Conservation (phyloP, 2,329 filamentous ascomycete species). For the Hirsutella thompsonii region DNA sequence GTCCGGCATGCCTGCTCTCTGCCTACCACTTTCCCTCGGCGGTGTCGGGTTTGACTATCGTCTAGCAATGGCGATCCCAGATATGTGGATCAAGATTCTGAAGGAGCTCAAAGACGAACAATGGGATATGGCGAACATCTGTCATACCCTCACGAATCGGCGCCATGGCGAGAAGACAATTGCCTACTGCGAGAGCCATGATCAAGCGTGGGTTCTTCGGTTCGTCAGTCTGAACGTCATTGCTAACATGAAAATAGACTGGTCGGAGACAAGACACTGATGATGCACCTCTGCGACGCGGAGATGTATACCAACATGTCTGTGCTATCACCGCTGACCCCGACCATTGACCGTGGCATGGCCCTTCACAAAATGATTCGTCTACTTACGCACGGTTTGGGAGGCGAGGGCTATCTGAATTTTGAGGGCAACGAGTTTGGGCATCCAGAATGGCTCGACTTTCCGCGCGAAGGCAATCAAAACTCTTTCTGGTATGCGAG, state of each 20-base stretch:
- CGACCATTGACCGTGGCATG: constrained; percentile 81
- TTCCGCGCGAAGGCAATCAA: constrained; percentile 82
- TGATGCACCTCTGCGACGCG: constrained; percentile 97
- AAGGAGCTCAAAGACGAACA: constrained; percentile 86
- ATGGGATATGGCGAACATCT: constrained; percentile 81
- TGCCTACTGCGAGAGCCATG: constrained; percentile 92
- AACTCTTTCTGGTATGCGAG: constrained; percentile 94
- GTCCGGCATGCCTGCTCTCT: constrained; percentile 96
- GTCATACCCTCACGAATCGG: constrained; percentile 81
- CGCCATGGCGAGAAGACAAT: constrained; percentile 97
- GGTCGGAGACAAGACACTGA: constrained; percentile 89
- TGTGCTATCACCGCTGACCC: constrained; percentile 65
- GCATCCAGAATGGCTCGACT: constrained; percentile 97
- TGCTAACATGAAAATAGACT: constrained; percentile 40
- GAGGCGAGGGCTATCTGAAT: constrained; percentile 94
- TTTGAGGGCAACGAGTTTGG: constrained; percentile 99
- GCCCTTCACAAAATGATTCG: constrained; percentile 96
- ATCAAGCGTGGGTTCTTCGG: constrained; percentile 67
- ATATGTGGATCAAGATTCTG: constrained; percentile 98
- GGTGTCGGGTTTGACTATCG: constrained; percentile 96
- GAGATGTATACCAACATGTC: constrained; percentile 99
- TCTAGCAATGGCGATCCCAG: constrained; percentile 92
- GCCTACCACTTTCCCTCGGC: constrained; percentile 70
- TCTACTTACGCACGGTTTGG: constrained; percentile 78
- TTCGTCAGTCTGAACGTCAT: constrained; percentile 3